Conservation (phyloP, 352 stramenopile species). For the Thalassiosira hispida region DNA sequence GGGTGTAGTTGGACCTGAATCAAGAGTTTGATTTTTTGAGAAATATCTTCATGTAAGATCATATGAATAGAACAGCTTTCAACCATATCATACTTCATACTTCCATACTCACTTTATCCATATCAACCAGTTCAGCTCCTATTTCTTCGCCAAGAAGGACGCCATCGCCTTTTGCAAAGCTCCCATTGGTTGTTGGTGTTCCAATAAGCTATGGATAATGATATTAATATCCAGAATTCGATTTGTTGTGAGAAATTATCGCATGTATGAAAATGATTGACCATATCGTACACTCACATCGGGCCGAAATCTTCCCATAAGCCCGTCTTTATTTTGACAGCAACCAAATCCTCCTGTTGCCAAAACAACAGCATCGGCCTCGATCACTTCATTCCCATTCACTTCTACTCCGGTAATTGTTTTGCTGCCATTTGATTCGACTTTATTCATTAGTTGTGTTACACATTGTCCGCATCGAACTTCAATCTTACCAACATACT, state of each 20-base stretch:
- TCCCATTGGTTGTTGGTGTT: constrained; percentile 80
- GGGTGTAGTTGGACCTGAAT: constrained; percentile 89
- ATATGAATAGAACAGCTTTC: too few species aligned
- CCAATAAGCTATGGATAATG: too few species aligned
- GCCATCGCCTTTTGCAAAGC: constrained; percentile 84
- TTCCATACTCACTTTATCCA: too few species aligned
- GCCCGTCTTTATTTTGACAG: constrained; percentile 68
- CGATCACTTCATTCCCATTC: constrained; percentile 42
- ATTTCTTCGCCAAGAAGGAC: constrained; percentile 84
- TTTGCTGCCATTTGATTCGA: constrained; percentile 60
- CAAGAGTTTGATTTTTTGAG: too few species aligned
- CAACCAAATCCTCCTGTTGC: constrained; percentile 83
- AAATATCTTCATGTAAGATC: too few species aligned
- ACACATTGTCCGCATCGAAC: constrained; percentile 78
- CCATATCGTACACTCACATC: too few species aligned
- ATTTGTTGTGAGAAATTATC: too few species aligned
- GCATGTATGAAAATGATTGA: too few species aligned
- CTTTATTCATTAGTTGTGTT: constrained; percentile 55
- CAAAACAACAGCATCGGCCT: constrained; percentile 71
- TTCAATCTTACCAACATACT: constrained; percentile 70
- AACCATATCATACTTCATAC: too few species aligned
- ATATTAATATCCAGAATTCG: too few species aligned
- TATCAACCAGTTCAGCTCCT: constrained; percentile 89
- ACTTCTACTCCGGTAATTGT: constrained; percentile 67
- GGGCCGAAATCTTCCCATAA: constrained; percentile 74